These are phyloP conservation scores for Colletotrichum orbiculare DNA, from an alignment of 2,329 filamentous ascomycete species.

Conservation along the genomic window DNA sequence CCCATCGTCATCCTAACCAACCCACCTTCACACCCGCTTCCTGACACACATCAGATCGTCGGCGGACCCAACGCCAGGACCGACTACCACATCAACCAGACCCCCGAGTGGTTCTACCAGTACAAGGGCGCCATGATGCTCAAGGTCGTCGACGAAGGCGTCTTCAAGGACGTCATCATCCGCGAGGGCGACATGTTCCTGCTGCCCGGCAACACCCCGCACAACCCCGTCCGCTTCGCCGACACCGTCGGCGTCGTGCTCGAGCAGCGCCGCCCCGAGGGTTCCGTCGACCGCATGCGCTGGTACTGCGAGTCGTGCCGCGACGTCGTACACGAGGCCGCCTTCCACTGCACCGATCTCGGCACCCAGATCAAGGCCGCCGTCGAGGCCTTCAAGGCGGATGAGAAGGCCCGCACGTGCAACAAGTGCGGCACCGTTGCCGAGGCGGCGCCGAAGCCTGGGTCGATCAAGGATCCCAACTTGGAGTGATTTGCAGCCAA, in stretches of 20 bases:
- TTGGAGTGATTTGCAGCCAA: slow-evolving; percentile 45
- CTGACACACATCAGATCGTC: slow-evolving; percentile 71
- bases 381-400: slow-evolving; percentile 82
- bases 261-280: slow-evolving; percentile 81
- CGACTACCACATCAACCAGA: slow-evolving; percentile 98
- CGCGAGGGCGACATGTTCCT: slow-evolving; percentile 94
- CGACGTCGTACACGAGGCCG: slow-evolving; percentile 83
- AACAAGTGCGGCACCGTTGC: slow-evolving; percentile 80
- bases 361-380: slow-evolving; percentile 95
- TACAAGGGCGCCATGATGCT: slow-evolving; percentile 93
- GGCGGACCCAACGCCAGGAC: slow-evolving; percentile 95
- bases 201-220: slow-evolving; percentile 91
- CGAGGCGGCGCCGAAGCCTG: slow-evolving; percentile 72
- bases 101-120: slow-evolving; percentile 98
- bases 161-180: slow-evolving; percentile 88
- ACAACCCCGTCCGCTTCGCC: slow-evolving; percentile 94
- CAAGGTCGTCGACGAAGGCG: slow-evolving; percentile 81
- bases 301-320: slow-evolving; percentile 88
- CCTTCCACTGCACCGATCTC: slow-evolving; percentile 89
- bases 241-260: slow-evolving; percentile 94
- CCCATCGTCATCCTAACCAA: background rate
- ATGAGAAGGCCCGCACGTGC: slow-evolving; percentile 77
- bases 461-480: slow-evolving; percentile 70
- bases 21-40: slow-evolving; percentile 4
- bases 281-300: slow-evolving; percentile 79